These are phyloP conservation scores for Amanita phalloides DNA, from an alignment of 768 basidiomycete species.

Conservation along the genomic window DNA sequence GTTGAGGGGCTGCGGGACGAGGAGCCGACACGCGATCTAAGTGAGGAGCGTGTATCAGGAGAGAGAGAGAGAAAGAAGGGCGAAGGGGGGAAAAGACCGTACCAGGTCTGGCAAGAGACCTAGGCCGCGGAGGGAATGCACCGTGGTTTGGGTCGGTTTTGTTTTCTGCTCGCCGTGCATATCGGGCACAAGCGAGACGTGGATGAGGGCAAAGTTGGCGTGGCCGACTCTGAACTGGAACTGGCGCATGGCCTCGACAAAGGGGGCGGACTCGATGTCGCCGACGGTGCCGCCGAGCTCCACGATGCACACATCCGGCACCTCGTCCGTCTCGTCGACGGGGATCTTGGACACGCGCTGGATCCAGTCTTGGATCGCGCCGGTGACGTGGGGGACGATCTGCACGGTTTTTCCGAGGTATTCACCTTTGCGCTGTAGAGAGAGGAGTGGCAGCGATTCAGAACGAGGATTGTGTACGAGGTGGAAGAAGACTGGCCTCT, in stretches of 20 bases:
- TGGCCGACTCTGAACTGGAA: conserved; percentile 98
- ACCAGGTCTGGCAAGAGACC: conserved; percentile 91
- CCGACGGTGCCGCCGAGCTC: conserved; percentile 99
- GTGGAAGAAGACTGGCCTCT: conserved; percentile 50
- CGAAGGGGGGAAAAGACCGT: conserved; percentile 18
- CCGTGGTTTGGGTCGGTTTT: conserved; percentile 96
- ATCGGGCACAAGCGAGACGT: conserved; percentile 96
- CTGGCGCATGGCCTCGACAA: conserved; percentile 98
- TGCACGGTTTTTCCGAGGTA: conserved; percentile 97
- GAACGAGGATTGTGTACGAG: not conserved
- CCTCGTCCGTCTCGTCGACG: conserved; percentile 86
- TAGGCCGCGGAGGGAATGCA: conserved; percentile 85
- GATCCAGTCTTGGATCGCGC: conserved; percentile 98
- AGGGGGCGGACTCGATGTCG: conserved; percentile 97
- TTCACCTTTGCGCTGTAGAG: conserved; percentile 62
- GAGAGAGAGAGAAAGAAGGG: not conserved
- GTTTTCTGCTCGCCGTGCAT: conserved; percentile 99
- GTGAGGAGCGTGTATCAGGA: not conserved
- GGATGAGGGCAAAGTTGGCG: conserved; percentile 94
- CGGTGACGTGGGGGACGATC: conserved; percentile 95
- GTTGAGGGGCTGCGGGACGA: conserved; percentile 73
- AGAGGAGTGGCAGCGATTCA: not conserved
- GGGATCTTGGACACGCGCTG: conserved; percentile 90
- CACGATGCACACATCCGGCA: conserved; percentile 95
- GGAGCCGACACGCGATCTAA: conserved; percentile 88